Base-by-base conservation (phyloP, 306 rosid species). In the Inga laurina region DNA sequence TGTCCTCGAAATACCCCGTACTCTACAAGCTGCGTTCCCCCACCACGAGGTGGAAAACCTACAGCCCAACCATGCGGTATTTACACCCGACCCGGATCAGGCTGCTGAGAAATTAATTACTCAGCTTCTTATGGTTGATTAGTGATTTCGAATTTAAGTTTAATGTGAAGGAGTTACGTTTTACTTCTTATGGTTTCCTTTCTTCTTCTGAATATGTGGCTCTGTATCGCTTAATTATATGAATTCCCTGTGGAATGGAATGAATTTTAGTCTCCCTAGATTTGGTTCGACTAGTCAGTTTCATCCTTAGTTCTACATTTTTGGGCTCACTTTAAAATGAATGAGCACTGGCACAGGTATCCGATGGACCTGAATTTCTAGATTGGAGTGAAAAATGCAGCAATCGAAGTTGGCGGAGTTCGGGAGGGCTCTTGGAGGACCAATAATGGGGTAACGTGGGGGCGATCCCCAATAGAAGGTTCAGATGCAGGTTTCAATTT, bases 1-100 rank as follows among this genome's bases (percentile, higher is more conserved):
- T 84, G 87, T 21, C 74, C 73, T 2, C 13, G 0, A 5, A 10
- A 34, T 21, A 6, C 62, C 62, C 21, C 3, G 21, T 56, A 18
- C 16, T 0, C 7, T 84, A 75, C 4, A 22, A 69, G 21, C 68
- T 82, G 86, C 70, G 21, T 78, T 57, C 59, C n/a, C 8, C 16
- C 2, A 5, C 57, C 57, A 52, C 3, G 37, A 34, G 4, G 4
- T 34, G 5, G 9, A 52, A n/a, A 4, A 4, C 0, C 8, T 52
- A 52, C 4, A 13, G 18, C 4, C 5, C n/a, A 52, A 18, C 4
- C 0, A 52, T 52, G 59, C 15, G 21, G 6, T 4, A 1, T 4
- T 18, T 52, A 4, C 48, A 44, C 10, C 10, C 48, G 13, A 44
- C 8, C 8, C 10, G 48, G 15, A 46, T 12, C 15, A 3, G 5